Evolutionary conservation across 2,329 filamentous ascomycete species (phyloP).

Genomic region (Scortechinia acanthostroma): DNA sequence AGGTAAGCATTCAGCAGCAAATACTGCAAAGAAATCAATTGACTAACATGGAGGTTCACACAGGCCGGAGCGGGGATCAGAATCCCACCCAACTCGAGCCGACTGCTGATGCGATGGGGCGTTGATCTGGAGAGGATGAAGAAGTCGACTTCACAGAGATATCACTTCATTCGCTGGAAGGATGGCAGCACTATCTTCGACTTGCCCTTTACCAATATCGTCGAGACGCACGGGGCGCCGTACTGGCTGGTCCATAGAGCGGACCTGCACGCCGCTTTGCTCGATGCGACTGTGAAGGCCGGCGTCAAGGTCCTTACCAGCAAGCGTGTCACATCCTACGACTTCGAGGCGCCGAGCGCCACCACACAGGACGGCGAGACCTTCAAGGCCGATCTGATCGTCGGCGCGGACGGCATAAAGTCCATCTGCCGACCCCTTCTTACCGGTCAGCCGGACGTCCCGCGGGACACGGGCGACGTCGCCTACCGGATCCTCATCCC

Average conservation of each 20-base stretch:
- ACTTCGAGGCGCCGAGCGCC: slow-evolving; percentile 9
- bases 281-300: slow-evolving; percentile 13
- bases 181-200: slow-evolving; percentile 13
- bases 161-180: slow-evolving; percentile 15
- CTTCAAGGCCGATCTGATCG: slow-evolving; percentile 26
- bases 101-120: slow-evolving; percentile 12
- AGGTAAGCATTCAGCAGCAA: slow-evolving; percentile 5
- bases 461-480: slow-evolving; percentile 37
- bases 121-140: slow-evolving; percentile 14
- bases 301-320: slow-evolving; percentile 12
- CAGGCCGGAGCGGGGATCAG: slow-evolving; percentile 20
- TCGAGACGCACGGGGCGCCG: slow-evolving; percentile 14
- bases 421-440: slow-evolving; percentile 32
- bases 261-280: slow-evolving; percentile 20
- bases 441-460: slow-evolving; percentile 32
- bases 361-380: slow-evolving; percentile 10
- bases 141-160: slow-evolving; percentile 11
- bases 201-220: slow-evolving; percentile 11
- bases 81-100: slow-evolving; percentile 19
- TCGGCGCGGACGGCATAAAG: slow-evolving; percentile 38
- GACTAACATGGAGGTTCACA: neutral
- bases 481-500: slow-evolving; percentile 38
- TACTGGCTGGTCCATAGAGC: slow-evolving; percentile 25
- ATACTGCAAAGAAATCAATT: neutral
- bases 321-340: slow-evolving; percentile 13